Conservation (phyloP, 108 stramenopile genomes). For the Aurantiochytrium sp. region DNA sequence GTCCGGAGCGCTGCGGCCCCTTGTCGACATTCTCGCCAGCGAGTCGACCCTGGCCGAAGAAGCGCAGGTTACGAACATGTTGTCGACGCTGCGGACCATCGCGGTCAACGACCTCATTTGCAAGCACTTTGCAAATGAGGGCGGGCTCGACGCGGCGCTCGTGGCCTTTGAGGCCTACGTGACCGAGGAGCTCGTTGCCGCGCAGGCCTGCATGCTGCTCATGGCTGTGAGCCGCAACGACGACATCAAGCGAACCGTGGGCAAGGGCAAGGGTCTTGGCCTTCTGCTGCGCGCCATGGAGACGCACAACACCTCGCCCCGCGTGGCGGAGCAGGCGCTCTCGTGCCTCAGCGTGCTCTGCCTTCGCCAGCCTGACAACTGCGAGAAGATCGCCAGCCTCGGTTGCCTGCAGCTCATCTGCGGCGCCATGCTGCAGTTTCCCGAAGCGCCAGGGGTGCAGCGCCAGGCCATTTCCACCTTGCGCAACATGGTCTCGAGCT, state of each 20-base stretch:
- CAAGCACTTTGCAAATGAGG: slow-evolving; percentile 9
- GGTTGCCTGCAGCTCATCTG: slow-evolving; percentile 18
- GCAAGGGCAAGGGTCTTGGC: slow-evolving; percentile 8
- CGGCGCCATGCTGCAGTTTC: not conserved
- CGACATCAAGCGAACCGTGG: not conserved
- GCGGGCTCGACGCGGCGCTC: not conserved
- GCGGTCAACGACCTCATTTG: slow-evolving; percentile 20
- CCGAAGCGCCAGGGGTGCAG: not conserved
- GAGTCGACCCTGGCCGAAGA: not conserved
- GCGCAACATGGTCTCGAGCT: slow-evolving; percentile 25
- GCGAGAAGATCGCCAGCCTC: not conserved
- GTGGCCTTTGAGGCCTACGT: not conserved
- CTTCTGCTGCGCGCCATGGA: not conserved
- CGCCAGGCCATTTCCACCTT: not conserved
- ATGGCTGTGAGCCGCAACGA: not conserved
- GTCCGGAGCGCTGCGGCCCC: not conserved
- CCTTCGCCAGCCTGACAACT: not conserved
- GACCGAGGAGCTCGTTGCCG: slow-evolving; percentile 14
- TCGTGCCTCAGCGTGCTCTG: not conserved
- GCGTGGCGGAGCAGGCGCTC: slow-evolving; percentile 1
- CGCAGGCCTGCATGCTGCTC: not conserved
- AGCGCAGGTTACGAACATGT: not conserved
- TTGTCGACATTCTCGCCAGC: not conserved
- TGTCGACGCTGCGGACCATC: not conserved
- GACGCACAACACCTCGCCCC: not conserved